Conservation (phyloP, 441 rosid species). For the Corymbia citriodora region DNA sequence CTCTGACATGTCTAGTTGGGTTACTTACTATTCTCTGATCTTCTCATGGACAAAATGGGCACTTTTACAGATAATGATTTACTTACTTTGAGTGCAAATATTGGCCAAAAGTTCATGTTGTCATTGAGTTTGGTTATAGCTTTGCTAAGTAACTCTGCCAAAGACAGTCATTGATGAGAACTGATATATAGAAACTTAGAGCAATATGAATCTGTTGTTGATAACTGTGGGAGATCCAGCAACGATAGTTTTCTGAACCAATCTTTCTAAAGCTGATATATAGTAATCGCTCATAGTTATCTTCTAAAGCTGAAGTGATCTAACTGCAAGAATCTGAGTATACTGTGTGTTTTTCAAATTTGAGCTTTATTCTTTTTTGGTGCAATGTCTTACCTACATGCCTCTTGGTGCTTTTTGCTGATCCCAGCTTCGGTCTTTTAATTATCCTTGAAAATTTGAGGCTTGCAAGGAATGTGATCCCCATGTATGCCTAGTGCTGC, state of each 20-base stretch:
- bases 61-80: background rate
- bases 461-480: background rate
- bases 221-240: background rate
- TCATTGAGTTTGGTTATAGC: background rate
- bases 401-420: background rate
- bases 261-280: background rate
- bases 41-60: background rate
- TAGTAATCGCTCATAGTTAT: background rate
- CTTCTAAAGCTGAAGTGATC: background rate
- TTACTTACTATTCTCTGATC: background rate
- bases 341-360: background rate
- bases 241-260: background rate
- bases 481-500: background rate
- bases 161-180: background rate
- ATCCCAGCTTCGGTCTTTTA: background rate
- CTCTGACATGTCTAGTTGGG: background rate
- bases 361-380: background rate
- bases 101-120: background rate
- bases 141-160: background rate
- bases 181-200: background rate
- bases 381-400: background rate
- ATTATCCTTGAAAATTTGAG: background rate
- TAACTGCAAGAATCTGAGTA: background rate
- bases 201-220: background rate
- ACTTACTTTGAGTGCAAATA: background rate